Conservation (phyloP, 176 grass and related monocot genomes). For the Neostapfia colusana region DNA sequence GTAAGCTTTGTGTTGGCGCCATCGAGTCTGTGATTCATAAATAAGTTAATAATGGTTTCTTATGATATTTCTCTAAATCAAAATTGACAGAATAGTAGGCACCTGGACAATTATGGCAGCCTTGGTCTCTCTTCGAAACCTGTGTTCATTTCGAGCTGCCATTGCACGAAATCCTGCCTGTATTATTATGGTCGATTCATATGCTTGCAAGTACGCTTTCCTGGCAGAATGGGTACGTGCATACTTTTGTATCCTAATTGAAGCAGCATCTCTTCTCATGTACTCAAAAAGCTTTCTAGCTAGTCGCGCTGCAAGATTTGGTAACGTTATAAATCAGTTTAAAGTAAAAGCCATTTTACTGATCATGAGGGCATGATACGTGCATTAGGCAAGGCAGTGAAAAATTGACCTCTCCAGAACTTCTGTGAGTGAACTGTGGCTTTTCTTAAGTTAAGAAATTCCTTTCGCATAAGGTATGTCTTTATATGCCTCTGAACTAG, state of each 20-base stretch:
- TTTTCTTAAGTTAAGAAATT: constrained; percentile 57
- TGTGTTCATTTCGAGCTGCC: constrained; percentile 71
- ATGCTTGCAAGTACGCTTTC: constrained; percentile 60
- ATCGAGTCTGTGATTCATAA: constrained; percentile 64
- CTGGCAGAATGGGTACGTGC: constrained; percentile 60
- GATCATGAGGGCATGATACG: constrained; percentile 23
- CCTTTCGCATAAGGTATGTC: constrained; percentile 77
- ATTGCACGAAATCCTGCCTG: constrained; percentile 81
- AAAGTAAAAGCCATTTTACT: constrained; percentile 27
- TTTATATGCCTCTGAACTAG: constrained; percentile 77
- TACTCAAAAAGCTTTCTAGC: constrained; percentile 72
- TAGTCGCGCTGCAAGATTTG: constrained; percentile 55
- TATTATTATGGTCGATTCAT: constrained; percentile 59
- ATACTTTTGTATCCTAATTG: constrained; percentile 86
- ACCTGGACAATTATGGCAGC: constrained; percentile 79
- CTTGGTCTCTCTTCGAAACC: constrained; percentile 66
- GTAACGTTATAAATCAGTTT: constrained; percentile 28
- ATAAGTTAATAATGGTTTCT: constrained; percentile 16
- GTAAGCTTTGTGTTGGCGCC: constrained; percentile 76
- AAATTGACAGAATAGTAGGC: not conserved
- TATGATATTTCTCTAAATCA: not conserved
- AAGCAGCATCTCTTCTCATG: constrained; percentile 82
- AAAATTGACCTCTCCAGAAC: constrained; percentile 80
- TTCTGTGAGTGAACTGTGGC: constrained; percentile 72
- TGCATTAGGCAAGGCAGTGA: not conserved